Evolutionary conservation across 495 filamentous ascomycete genomes (phyloP).

Genomic region (Hyaloscypha bicolor): DNA sequence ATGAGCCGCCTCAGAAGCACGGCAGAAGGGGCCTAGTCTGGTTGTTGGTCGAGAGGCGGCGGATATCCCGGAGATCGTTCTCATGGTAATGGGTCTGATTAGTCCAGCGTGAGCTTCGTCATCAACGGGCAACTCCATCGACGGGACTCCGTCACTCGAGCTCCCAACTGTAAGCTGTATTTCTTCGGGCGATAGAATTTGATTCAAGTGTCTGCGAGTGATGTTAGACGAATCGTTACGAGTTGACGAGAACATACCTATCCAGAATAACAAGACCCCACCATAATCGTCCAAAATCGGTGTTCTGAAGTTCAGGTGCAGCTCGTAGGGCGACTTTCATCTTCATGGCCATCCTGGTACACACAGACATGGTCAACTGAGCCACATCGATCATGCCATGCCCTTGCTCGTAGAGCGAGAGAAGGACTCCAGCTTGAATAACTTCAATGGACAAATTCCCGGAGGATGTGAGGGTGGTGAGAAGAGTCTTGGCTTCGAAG

Average conservation of each 20-base stretch:
- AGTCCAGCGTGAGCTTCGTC: constrained; percentile 13
- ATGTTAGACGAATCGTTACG: background rate
- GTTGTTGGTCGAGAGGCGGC: constrained; percentile 17
- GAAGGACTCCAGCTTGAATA: constrained; percentile 37
- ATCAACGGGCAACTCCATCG: constrained; percentile 20
- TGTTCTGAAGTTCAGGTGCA: constrained; percentile 27
- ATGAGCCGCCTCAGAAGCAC: constrained; percentile 15
- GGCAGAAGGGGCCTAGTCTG: constrained; percentile 25
- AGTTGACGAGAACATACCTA: constrained; percentile 7
- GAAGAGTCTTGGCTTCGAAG: constrained; percentile 17
- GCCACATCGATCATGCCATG: constrained; percentile 35
- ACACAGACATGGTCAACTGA: constrained; percentile 37
- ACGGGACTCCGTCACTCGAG: constrained; percentile 10
- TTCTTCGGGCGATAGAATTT: constrained; percentile 16
- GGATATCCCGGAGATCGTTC: constrained; percentile 20
- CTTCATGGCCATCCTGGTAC: constrained; percentile 32
- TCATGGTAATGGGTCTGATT: background rate
- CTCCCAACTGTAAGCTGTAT: constrained; percentile 19
- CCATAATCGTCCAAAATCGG: constrained; percentile 24
- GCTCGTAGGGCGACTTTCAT: constrained; percentile 30
- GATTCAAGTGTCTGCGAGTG: constrained; percentile 21
- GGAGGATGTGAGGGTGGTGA: constrained; percentile 9
- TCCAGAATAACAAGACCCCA: constrained; percentile 26
- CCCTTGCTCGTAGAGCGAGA: constrained; percentile 30
- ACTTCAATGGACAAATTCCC: constrained; percentile 34